These are phyloP conservation scores for Hemileccinum rubropunctum DNA, from an alignment of 768 basidiomycete genomes.

Conservation along the genomic window DNA sequence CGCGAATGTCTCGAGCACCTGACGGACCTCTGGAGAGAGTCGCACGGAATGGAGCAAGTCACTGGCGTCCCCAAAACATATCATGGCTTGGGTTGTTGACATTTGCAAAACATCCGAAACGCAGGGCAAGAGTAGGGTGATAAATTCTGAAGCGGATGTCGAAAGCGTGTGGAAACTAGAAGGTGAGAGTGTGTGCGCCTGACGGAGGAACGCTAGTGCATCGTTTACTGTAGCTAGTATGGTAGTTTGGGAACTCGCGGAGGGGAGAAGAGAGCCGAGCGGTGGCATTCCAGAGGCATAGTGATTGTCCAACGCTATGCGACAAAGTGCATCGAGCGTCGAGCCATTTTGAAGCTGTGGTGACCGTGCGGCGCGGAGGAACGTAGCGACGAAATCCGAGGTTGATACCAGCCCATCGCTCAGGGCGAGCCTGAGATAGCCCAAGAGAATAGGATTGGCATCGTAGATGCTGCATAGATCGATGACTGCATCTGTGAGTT, in stretches of 20 bases:
- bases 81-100: constrained; percentile 57
- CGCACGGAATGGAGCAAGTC: constrained; percentile 51
- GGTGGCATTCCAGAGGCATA: constrained; percentile 54
- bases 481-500: constrained; percentile 62
- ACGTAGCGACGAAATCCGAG: constrained; percentile 58
- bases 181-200: constrained; percentile 50
- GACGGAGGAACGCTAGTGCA: constrained; percentile 55
- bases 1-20: constrained; percentile 57
- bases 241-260: constrained; percentile 44
- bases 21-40: constrained; percentile 52
- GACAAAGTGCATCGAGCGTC: constrained; percentile 70
- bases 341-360: constrained; percentile 60
- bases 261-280: constrained; percentile 53
- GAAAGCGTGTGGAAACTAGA: constrained; percentile 54
- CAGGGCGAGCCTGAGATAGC: constrained; percentile 62
- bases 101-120: constrained; percentile 61
- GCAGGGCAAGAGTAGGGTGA: constrained; percentile 59
- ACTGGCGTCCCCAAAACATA: constrained; percentile 46
- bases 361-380: constrained; percentile 65
- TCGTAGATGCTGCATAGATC: constrained; percentile 65
- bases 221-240: constrained; percentile 59
- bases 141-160: constrained; percentile 60
- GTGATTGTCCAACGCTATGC: constrained; percentile 60
- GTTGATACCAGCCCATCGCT: constrained; percentile 54
- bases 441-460: constrained; percentile 64